These are phyloP conservation scores for Aspergillus sergii DNA, from an alignment of 2,329 filamentous ascomycete genomes.

Conservation along the genomic window DNA sequence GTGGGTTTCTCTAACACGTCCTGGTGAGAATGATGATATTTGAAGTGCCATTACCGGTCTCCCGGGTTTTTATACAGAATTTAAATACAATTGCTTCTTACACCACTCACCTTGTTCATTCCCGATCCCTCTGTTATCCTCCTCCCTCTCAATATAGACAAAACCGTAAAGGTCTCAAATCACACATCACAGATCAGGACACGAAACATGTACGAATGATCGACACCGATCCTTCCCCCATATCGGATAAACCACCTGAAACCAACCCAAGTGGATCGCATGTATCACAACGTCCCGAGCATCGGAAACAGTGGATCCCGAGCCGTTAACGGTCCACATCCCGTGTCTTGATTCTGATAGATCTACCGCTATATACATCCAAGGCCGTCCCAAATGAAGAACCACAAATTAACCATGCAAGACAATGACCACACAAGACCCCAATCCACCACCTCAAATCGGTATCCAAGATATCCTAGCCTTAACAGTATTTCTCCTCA, in stretches of 20 bases:
- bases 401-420: not conserved
- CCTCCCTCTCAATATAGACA: no score
- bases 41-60: not conserved
- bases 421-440: not conserved
- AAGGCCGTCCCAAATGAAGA: not conserved
- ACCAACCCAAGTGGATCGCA: not conserved
- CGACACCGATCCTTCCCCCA: not conserved
- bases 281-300: not conserved
- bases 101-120: not conserved
- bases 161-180: not conserved
- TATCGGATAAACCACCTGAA: not conserved
- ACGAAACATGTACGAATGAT: not conserved
- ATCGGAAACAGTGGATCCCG: not conserved
- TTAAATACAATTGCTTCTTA: not conserved
- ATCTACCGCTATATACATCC: not conserved
- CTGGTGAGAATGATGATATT: not conserved
- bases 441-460: not conserved
- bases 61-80: not conserved
- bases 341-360: not conserved
- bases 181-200: not conserved
- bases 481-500: not conserved
- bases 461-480: not conserved
- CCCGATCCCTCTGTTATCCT: rapidly evolving
- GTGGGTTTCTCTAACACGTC: not conserved
- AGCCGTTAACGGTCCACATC: not conserved